These are phyloP conservation scores for Gnomoniopsis sp. DNA, from an alignment of 2,329 filamentous ascomycete species.

Conservation along the genomic window DNA sequence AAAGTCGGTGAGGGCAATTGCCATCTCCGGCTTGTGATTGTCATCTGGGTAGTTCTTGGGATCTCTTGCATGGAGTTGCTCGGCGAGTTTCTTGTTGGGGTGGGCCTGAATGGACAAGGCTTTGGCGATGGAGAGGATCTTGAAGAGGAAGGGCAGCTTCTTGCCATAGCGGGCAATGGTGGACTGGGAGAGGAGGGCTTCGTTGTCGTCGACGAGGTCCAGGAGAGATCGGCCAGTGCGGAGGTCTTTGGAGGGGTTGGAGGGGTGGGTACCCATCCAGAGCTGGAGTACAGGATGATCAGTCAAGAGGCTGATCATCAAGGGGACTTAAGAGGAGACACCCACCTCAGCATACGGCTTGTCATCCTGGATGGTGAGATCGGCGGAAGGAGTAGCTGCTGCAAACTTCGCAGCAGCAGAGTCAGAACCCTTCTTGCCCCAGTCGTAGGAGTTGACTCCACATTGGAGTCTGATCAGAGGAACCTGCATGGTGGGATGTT, in stretches of 20 bases:
- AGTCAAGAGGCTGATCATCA: constrained; percentile 6
- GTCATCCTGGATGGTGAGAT: constrained; percentile 75
- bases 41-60: constrained; percentile 96
- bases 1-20: constrained; percentile 93
- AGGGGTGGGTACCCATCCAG: constrained; percentile 99
- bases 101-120: constrained; percentile 97
- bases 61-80: constrained; percentile 80
- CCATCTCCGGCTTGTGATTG: constrained; percentile 99
- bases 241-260: constrained; percentile 88
- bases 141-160: constrained; percentile 95
- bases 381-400: constrained; percentile 72
- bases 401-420: constrained; percentile 90
- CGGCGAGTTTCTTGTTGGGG: constrained; percentile 91
- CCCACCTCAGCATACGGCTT: constrained; percentile 91
- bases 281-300: constrained; percentile 50
- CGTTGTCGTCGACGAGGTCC: constrained; percentile 83
- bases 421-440: constrained; percentile 87
- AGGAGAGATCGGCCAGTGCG: constrained; percentile 80
- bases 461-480: constrained; percentile 83
- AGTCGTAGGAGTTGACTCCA: constrained; percentile 98
- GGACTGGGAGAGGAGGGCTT: constrained; percentile 71
- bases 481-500: constrained; percentile 55
- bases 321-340: constrained; percentile 9
- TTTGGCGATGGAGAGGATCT: constrained; percentile 93
- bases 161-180: constrained; percentile 72